Conservation (phyloP, 805 yeast species). For the Lachancea mirantina region DNA sequence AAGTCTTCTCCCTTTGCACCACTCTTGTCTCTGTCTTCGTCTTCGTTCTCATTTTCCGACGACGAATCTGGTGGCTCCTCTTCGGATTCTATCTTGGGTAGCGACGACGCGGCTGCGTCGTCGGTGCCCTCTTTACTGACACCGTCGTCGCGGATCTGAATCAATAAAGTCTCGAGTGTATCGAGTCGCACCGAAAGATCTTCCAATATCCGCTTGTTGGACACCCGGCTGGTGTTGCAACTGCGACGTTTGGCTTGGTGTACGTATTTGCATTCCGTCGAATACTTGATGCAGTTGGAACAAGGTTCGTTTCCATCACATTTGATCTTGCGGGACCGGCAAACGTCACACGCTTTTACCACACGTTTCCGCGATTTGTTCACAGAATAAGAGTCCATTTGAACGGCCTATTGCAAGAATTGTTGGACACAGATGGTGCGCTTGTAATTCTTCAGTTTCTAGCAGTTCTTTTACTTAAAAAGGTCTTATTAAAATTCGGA, state of each 20-base stretch:
- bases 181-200: conserved; percentile 6
- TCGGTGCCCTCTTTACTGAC: not conserved
- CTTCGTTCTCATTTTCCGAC: too few species aligned
- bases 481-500: too few species aligned
- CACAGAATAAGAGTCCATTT: too few species aligned
- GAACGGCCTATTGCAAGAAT: too few species aligned
- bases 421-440: too few species aligned
- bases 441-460: too few species aligned
- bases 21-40: too few species aligned
- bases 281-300: conserved; percentile 14
- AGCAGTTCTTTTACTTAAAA: too few species aligned
- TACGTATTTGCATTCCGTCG: conserved; percentile 9
- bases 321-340: conserved; percentile 8
- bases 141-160: conserved; percentile 3
- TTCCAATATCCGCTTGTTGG: conserved; percentile 3
- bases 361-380: conserved; percentile 7
- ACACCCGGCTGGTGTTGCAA: conserved; percentile 5
- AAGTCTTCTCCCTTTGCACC: not conserved
- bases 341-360: conserved; percentile 7
- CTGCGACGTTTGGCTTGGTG: conserved; percentile 3
- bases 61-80: too few species aligned
- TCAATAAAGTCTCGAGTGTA: conserved; percentile 4
- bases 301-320: conserved; percentile 23
- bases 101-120: not conserved
- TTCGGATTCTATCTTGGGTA: not conserved